phyloP scores from a whole-genome alignment of 2,329 filamentous ascomycete species.

The Aphanoascus verrucosus region DNA sequence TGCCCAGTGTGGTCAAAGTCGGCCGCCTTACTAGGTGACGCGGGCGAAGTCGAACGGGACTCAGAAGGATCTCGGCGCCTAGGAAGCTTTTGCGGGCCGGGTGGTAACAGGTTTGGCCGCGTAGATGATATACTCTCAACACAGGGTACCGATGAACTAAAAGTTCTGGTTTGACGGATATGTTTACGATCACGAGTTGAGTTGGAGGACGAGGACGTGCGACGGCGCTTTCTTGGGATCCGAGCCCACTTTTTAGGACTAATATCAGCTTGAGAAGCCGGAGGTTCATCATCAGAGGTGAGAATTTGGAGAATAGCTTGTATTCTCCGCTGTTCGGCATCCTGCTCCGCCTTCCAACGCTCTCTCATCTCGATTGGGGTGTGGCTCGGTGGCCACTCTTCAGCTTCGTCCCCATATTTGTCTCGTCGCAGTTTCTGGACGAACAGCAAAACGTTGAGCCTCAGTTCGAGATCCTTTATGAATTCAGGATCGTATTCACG shows the following conservation, averaged over 20 bases:
- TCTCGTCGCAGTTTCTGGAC: conserved; percentile 2
- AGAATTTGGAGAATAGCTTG: conserved; percentile 4
- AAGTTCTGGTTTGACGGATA: no score
- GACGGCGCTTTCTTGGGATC: not conserved
- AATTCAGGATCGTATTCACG: conserved; percentile 1
- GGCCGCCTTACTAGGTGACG: not conserved
- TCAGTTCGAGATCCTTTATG: conserved; percentile 3
- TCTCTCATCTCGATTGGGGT: conserved; percentile 4
- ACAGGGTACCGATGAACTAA: not conserved
- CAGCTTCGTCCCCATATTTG: conserved; percentile 6
- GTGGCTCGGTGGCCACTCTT: conserved; percentile 1
- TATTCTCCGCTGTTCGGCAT: not conserved
- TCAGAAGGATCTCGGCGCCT: not conserved
- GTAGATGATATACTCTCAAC: not conserved
- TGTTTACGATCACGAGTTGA: not conserved
- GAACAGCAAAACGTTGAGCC: conserved; percentile 1
- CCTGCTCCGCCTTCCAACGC: conserved; percentile 3
- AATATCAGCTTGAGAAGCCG: not conserved
- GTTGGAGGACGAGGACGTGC: not conserved
- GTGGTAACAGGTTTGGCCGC: not conserved
- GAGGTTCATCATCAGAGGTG: conserved; percentile 2
- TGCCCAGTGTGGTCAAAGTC: not conserved
- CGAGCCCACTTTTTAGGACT: not conserved
- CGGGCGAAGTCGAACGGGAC: not conserved
- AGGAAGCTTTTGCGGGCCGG: not conserved